Base-by-base conservation (phyloP, 176 grass and related monocot genomes). In the Lolium multiflorum region DNA sequence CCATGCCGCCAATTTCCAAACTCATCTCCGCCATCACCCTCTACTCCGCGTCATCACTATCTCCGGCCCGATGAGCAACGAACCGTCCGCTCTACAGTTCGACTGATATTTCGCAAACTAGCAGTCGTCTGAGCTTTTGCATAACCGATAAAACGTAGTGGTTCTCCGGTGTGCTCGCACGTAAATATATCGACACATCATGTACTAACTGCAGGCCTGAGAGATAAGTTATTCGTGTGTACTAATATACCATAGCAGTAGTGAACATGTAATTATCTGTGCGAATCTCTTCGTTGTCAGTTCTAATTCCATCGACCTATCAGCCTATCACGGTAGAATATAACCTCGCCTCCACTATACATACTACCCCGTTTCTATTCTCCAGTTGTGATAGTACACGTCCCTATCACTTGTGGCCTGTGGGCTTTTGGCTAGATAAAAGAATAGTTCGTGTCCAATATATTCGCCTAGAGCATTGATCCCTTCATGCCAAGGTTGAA, bases 281-380 rank as follows among this genome's bases (percentile, higher is more conserved):
- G 14, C 13, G 25, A 59, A 81, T 85, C 77, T 85, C 51, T 25
- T 82, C 61, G 26, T 61, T 77, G 61, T 70, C 25, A 67, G 75
- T 76, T 89, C 69, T 24, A 76, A 59, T 85, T 85, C 70, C 10
- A 9, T 47, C 46, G 46, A 43, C 8, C 46, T 47, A 47, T 60
- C n/a, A 57, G 70, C 49, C 73, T 85, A 76, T 89, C 83, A 12
- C 49, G 48, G 66, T 38, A 58, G 83, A 89, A 89, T 89, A 85
- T 85, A 85, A 89, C 84, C 50, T 76, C 60, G 20, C 9, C 55
- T 55, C 88, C 59, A 76, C 77, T 56, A 65, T 18, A 71, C 18
- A 35, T 20, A 51, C 63, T 78, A 77, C 1, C 31, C 47, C 21
- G 64, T 74, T 85, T 85, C 37, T 75, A 74, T 84, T 80, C 57